phyloP scores from a whole-genome alignment of 495 filamentous ascomycete species.

The Penicillium parvum region DNA sequence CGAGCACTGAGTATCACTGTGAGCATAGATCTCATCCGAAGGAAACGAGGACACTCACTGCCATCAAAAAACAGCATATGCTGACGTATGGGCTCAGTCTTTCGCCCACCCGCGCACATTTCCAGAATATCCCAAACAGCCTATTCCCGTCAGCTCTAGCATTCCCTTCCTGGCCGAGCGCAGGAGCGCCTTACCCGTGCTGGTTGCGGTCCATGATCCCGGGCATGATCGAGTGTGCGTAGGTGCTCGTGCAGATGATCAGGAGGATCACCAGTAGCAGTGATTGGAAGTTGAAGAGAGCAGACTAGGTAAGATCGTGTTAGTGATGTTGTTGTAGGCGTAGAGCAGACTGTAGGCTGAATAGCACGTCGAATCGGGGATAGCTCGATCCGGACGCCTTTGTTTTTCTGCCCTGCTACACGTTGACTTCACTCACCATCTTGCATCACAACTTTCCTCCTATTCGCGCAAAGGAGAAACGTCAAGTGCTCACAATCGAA shows the following conservation, averaged over 20 bases:
- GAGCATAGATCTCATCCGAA: conserved; percentile 1
- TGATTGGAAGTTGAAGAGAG: conserved; percentile 96
- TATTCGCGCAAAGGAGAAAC: not conserved
- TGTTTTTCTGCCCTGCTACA: too few species aligned
- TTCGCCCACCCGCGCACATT: conserved; percentile 90
- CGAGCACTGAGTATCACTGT: conserved; percentile 29
- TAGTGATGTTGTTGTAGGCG: conserved; percentile 8
- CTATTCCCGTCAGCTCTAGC: conserved; percentile 38
- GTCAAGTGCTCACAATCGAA: not conserved
- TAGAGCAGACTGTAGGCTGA: conserved; percentile 14
- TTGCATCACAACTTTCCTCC: conserved; percentile 5
- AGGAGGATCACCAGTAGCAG: conserved; percentile 90
- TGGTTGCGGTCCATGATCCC: conserved; percentile 91
- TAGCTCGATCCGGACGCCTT: too few species aligned
- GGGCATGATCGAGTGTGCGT: conserved; percentile 86
- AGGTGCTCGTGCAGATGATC: conserved; percentile 90
- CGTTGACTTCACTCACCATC: too few species aligned
- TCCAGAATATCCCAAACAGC: conserved; percentile 91
- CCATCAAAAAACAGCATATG: conserved; percentile 91
- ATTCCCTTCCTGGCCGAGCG: not conserved
- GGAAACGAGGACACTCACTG: conserved; percentile 56
- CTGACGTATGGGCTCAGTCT: conserved; percentile 93
- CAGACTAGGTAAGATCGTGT: conserved; percentile 55
- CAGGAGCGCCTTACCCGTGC: conserved; percentile 65
- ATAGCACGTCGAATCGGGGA: too few species aligned